Evolutionary conservation across 2,329 filamentous ascomycete species (phyloP).

Genomic region (Lojkania enalia): DNA sequence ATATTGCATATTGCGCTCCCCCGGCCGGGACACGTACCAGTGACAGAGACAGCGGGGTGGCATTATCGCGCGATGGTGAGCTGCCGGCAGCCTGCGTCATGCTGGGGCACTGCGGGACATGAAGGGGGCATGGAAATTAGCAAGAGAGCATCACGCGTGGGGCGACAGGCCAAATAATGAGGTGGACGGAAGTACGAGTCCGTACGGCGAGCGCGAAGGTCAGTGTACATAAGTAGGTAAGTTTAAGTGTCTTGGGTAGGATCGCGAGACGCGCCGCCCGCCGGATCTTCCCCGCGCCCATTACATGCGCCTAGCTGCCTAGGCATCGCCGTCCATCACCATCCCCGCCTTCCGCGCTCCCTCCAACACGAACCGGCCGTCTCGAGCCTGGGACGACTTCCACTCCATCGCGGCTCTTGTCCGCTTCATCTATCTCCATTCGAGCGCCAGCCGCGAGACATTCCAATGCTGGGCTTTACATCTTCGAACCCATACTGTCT

Average conservation of each 20-base stretch:
- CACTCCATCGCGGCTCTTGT: slow-evolving; percentile 3
- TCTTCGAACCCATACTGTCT: slow-evolving; percentile 53
- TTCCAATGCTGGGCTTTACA: slow-evolving; percentile 33
- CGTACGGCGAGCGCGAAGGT: too few relatives aligned
- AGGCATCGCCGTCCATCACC: neutral
- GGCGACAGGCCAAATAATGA: neutral
- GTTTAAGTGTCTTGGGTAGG: too few relatives aligned
- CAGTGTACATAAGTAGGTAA: too few relatives aligned
- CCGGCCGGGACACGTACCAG: too few relatives aligned
- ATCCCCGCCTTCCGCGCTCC: neutral
- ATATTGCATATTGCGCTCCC: too few relatives aligned
- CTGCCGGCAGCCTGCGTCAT: neutral
- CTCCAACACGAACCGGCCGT: too few relatives aligned
- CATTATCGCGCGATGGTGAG: neutral
- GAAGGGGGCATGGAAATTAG: too few relatives aligned
- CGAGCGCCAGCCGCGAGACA: slow-evolving; percentile 31
- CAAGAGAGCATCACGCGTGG: neutral
- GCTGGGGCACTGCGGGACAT: neutral
- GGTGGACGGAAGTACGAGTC: too few relatives aligned
- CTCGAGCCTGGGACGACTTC: too few relatives aligned
- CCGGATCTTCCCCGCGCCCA: neutral
- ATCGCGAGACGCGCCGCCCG: neutral
- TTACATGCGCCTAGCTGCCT: neutral
- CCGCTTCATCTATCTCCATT: slow-evolving; percentile 18
- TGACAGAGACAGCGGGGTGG: neutral